These are phyloP conservation scores for Chloropicon primus DNA, from an alignment of 139 green algal genomes.

Conservation along the genomic window DNA sequence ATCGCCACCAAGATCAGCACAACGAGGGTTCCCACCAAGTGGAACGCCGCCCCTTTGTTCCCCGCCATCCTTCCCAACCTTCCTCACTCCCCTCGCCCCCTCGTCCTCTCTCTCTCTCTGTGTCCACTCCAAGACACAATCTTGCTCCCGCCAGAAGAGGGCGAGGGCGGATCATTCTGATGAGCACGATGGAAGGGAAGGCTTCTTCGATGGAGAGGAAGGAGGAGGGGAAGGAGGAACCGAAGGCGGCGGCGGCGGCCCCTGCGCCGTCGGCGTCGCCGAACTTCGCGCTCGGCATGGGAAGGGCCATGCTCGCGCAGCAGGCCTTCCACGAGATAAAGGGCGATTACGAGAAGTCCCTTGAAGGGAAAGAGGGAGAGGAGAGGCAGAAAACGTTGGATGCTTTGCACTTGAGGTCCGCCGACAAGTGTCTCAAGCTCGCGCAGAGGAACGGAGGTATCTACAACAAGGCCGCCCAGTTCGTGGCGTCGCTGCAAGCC, in stretches of 20 bases:
- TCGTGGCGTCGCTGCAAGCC: slow-evolving; percentile 38
- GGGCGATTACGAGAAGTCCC: background rate
- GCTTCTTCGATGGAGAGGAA: too few species aligned
- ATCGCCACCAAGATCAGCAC: background rate
- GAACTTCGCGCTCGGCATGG: slow-evolving; percentile 2
- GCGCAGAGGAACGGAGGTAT: slow-evolving; percentile 59
- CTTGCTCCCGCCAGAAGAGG: too few species aligned
- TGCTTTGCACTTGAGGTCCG: background rate
- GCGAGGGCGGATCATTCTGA: too few species aligned
- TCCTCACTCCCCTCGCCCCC: too few species aligned
- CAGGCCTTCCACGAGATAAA: slow-evolving; percentile 1
- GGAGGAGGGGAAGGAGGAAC: too few species aligned
- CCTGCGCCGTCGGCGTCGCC: background rate
- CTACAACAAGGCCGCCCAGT: slow-evolving; percentile 82
- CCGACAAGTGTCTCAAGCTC: slow-evolving; percentile 22
- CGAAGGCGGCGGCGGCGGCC: too few species aligned
- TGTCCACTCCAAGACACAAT: too few species aligned
- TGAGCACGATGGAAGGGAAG: too few species aligned
- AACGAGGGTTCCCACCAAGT: background rate
- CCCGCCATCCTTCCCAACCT: too few species aligned
- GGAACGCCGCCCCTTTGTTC: too few species aligned
- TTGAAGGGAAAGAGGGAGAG: background rate
- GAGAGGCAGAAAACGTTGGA: background rate
- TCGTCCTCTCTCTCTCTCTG: too few species aligned
- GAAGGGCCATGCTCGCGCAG: slow-evolving; percentile 3